Percentiles rank a stretch among this genome's conserved stretches.
Evolutionary conservation across 495 filamentous ascomycete genomes (phyloP).

Genomic region (Penicillium soppii): DNA sequence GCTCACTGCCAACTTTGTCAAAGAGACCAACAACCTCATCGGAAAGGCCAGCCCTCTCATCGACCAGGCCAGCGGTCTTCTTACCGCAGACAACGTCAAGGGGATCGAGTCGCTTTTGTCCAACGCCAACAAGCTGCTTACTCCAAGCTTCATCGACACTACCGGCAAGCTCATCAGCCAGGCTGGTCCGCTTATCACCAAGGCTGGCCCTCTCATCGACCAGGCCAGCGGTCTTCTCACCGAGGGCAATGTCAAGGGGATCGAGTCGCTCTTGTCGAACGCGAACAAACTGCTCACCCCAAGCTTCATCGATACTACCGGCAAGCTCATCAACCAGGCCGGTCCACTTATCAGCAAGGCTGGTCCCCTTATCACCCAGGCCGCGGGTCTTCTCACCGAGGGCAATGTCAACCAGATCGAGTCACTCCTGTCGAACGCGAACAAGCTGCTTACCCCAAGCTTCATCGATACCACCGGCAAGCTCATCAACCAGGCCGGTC

Average conservation of each 20-base stretch:
- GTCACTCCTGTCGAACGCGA: constrained; percentile 38
- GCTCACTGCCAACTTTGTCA: constrained; percentile 19
- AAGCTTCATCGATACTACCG: constrained; percentile 23
- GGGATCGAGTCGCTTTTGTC: constrained; percentile 33
- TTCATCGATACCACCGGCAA: constrained; percentile 37
- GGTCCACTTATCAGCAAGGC: constrained; percentile 11
- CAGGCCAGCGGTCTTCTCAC: constrained; percentile 5
- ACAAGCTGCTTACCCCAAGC: constrained; percentile 32
- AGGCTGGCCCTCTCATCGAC: constrained; percentile 30
- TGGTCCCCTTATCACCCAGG: constrained; percentile 7
- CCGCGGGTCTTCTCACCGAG: constrained; percentile 30
- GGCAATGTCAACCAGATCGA: constrained; percentile 36
- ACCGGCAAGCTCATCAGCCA: constrained; percentile 39
- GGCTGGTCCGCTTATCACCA: constrained; percentile 32
- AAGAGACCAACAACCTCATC: constrained; percentile 29
- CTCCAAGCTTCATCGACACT: constrained; percentile 36
- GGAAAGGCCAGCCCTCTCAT: constrained; percentile 37
- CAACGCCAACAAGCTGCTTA: constrained; percentile 40
- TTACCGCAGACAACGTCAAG: constrained; percentile 39
- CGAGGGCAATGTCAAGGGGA: constrained; percentile 1
- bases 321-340: constrained; percentile 36
- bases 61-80: constrained; percentile 35
- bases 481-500: constrained; percentile 17
- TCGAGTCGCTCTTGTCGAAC: neutral
- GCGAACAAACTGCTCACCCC: constrained; percentile 7